Conservation (phyloP, 2,329 filamentous ascomycete genomes). For the Furcasterigmium sp. region DNA sequence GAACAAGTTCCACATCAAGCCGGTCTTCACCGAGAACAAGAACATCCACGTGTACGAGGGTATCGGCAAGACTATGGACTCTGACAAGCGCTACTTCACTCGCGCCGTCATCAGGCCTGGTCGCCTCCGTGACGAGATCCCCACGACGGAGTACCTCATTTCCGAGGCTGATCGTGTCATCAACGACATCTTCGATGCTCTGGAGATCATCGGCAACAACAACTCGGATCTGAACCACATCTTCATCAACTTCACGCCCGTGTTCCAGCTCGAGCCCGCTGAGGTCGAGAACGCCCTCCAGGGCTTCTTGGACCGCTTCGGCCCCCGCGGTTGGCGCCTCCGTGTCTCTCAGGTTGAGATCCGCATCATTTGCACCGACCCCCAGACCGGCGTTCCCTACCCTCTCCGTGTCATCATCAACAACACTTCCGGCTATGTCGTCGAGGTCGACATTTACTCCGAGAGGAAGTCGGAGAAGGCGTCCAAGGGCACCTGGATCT, state of each 20-base stretch:
- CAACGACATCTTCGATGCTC: slow-evolving; percentile 94
- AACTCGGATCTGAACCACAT: slow-evolving; percentile 99
- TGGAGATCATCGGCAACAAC: slow-evolving; percentile 99
- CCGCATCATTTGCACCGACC: slow-evolving; percentile 95
- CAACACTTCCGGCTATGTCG: slow-evolving; percentile 97
- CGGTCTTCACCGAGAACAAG: slow-evolving; percentile 97
- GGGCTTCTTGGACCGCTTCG: slow-evolving; percentile 95
- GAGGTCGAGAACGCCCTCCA: slow-evolving; percentile 91
- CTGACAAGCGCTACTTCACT: slow-evolving; percentile 98
- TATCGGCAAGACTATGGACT: slow-evolving; percentile 88
- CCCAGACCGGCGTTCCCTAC: slow-evolving; percentile 74
- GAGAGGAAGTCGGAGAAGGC: slow-evolving; percentile 98
- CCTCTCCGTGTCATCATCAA: slow-evolving; percentile 94
- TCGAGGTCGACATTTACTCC: slow-evolving; percentile 95
- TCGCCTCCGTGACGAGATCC: slow-evolving; percentile 92
- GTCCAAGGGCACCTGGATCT: slow-evolving; percentile 95
- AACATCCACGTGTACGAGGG: slow-evolving; percentile 99
- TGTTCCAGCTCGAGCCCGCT: slow-evolving; percentile 84
- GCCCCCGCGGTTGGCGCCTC: slow-evolving; percentile 89
- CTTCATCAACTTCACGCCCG: slow-evolving; percentile 98
- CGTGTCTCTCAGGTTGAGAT: slow-evolving; percentile 97
- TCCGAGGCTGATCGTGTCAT: slow-evolving; percentile 95
- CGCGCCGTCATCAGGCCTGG: slow-evolving; percentile 92
- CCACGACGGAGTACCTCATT: slow-evolving; percentile 96
- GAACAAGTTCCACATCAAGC: slow-evolving; percentile 96